Evolutionary conservation across 805 yeast genomes (phyloP), one percentile per base, ranked within the genome.

Genomic region (Wickerhamomyces subpelliculosus): DNA sequence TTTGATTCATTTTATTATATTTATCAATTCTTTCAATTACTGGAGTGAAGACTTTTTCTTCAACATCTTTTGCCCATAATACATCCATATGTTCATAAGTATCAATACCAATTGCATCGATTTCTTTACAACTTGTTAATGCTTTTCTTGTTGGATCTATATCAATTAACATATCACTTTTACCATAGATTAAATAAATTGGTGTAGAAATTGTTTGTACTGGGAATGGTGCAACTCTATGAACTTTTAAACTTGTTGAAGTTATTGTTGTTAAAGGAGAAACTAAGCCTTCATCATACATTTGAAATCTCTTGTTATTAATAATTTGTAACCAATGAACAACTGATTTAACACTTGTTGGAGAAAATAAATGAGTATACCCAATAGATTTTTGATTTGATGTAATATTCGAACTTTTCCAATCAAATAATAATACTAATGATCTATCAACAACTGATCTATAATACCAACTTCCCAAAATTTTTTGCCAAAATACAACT

Each of bases 311-410:
- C 32, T 71, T 72, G 11, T 76, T 65, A 23, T 77, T 67, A 43
- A 86, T 85, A 37, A 86, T 84, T 57, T 83, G 93, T 54, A 83
- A 82, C 93, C 93, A 83, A 56, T 83, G 93, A 14, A 82, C 90
- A 23, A 83, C 86, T 23, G 80, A 72, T 57, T 84, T 85, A 26
- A 84, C 95, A 4, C 86, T 76, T 0, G 95, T 81, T 11, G 86
- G 78, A 3, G 93, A 82, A 60, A 84, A 86, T 45, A 86, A 62
- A 55, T 86, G 94, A 14, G 83, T 75, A 57, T 84, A 86, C n/a
- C 84, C 75, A 16, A 78, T 68, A 28, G 75, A 61, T 52, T 85
- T 85, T 59, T 86, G 95, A 20, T 73, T 59, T 46, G 71, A 64
- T 32, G 78, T 60, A 44, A 87, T 84, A 58, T 86, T 81, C 3